Percentiles rank a stretch among this genome's conserved stretches.
These are phyloP conservation scores for Schizosaccharomyces versatilis DNA, from an alignment of 1,139 yeast species.

Conservation along the genomic window DNA sequence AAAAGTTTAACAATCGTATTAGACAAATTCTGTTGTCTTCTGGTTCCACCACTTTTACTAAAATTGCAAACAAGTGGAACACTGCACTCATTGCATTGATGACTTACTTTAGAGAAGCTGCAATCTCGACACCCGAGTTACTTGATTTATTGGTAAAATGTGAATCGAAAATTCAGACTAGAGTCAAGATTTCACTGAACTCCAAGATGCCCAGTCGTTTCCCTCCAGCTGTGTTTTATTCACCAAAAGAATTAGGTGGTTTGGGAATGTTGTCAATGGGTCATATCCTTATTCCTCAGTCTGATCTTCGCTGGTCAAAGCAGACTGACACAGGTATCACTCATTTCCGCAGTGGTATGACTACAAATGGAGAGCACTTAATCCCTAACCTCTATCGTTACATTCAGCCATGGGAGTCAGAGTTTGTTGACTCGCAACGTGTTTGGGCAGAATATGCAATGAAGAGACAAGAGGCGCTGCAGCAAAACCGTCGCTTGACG, in stretches of 20 bases:
- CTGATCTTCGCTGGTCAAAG: slow-evolving; percentile 74
- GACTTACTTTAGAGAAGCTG: slow-evolving; percentile 83
- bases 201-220: slow-evolving; percentile 97
- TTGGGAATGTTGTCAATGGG: slow-evolving; percentile 94
- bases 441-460: slow-evolving; percentile 96
- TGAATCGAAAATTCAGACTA: slow-evolving; percentile 81
- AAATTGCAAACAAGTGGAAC: slow-evolving; percentile 90
- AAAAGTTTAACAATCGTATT: slow-evolving; percentile 59
- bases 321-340: slow-evolving; percentile 91
- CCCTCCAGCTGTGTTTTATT: slow-evolving; percentile 95
- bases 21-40: slow-evolving; percentile 86
- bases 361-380: slow-evolving; percentile 44
- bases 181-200: slow-evolving; percentile 84
- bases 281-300: slow-evolving; percentile 80
- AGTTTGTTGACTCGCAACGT: slow-evolving; percentile 76
- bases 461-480: slow-evolving; percentile 68
- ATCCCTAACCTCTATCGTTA: slow-evolving; percentile 89
- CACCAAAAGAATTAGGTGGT: slow-evolving; percentile 94
- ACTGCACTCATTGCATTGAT: slow-evolving; percentile 72
- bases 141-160: slow-evolving; percentile 69
- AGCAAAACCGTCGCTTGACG: slow-evolving; percentile 66
- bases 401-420: slow-evolving; percentile 91
- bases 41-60: slow-evolving; percentile 87
- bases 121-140: slow-evolving; percentile 56
- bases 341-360: slow-evolving; percentile 86